Conservation (phyloP, 2,329 filamentous ascomycete genomes). For the Alternaria sp. region DNA sequence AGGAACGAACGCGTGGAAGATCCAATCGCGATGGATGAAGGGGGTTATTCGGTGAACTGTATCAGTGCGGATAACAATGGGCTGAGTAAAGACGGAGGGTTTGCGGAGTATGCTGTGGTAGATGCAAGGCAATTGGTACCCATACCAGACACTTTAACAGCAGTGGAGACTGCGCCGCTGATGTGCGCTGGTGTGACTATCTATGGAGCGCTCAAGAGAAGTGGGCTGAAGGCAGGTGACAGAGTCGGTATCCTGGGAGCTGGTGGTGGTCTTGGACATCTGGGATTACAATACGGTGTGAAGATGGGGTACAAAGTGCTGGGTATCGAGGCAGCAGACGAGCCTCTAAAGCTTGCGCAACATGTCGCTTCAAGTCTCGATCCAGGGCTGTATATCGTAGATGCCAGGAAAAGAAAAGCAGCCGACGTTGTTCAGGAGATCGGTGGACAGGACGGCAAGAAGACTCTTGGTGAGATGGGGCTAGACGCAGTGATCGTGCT, state of each 20-base stretch:
- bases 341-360: conserved; percentile 47
- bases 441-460: conserved; percentile 49
- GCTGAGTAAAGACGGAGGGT: conserved; percentile 51
- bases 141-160: conserved; percentile 46
- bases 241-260: conserved; percentile 54
- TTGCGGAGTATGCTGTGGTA: conserved; percentile 56
- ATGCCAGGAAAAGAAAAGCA: conserved; percentile 49
- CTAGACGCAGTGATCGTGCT: conserved; percentile 59
- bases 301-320: conserved; percentile 49
- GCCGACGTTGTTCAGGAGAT: conserved; percentile 44
- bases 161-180: conserved; percentile 52
- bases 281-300: conserved; percentile 42
- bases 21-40: conserved; percentile 45
- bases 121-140: conserved; percentile 52
- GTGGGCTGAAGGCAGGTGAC: conserved; percentile 40
- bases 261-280: conserved; percentile 46
- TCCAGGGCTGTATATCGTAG: conserved; percentile 49
- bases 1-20: conserved; percentile 29
- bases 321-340: conserved; percentile 53
- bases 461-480: conserved; percentile 53
- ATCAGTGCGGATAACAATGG: conserved; percentile 43
- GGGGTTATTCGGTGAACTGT: conserved; percentile 56
- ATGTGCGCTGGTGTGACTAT: conserved; percentile 58
- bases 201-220: conserved; percentile 53
- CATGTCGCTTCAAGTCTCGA: conserved; percentile 30